These are phyloP conservation scores for Zygosaccharomyces gambellarensis DNA, from an alignment of 805 yeast genomes.

Conservation along the genomic window DNA sequence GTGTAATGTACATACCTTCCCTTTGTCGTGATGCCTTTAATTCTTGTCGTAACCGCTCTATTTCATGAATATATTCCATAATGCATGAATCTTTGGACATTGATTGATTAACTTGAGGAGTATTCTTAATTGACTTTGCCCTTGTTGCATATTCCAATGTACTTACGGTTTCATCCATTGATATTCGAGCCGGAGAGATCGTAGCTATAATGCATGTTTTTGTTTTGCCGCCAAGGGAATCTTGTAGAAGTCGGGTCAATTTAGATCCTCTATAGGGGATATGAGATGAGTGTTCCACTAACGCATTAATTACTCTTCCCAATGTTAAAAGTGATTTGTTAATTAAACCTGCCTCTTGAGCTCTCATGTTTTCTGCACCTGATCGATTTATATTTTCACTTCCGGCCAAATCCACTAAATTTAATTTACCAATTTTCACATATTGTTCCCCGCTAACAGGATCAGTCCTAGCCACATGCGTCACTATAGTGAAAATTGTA, in stretches of 20 bases:
- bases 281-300: conserved; percentile 60
- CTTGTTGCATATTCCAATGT: conserved; percentile 80
- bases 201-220: conserved; percentile 82
- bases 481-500: conserved; percentile 68
- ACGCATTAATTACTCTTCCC: conserved; percentile 78
- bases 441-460: conserved; percentile 47
- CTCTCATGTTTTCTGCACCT: conserved; percentile 79
- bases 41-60: conserved; percentile 54
- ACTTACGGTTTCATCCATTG: conserved; percentile 69
- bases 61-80: conserved; percentile 50
- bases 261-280: conserved; percentile 84
- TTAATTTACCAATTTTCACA: conserved; percentile 59
- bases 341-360: conserved; percentile 87
- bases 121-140: conserved; percentile 69
- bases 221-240: conserved; percentile 79
- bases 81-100: conserved; percentile 55
- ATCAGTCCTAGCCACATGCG: conserved; percentile 47
- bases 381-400: conserved; percentile 80
- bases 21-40: conserved; percentile 57
- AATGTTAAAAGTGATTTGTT: conserved; percentile 79
- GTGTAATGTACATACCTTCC: conserved; percentile 61
- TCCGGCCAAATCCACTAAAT: conserved; percentile 91
- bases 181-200: conserved; percentile 68
- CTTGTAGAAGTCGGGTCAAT: conserved; percentile 71
- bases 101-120: conserved; percentile 56